phyloP scores from a whole-genome alignment of 1,139 yeast genomes.

The Suhomyces yuchorum region DNA sequence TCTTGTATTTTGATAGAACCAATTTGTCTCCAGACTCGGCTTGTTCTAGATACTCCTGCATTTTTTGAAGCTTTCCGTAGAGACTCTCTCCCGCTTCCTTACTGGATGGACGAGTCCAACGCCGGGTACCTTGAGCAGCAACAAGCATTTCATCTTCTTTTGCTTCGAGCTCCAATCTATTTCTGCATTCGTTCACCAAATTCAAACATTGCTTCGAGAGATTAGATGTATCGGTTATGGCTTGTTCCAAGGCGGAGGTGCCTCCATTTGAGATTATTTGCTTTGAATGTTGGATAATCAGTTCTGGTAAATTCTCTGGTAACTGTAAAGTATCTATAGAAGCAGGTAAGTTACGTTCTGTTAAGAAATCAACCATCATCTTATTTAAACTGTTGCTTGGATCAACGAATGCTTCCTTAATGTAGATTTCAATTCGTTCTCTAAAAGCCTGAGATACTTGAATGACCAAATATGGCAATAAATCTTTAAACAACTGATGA shows the following conservation, averaged over 20 bases:
- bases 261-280: slow-evolving; percentile 64
- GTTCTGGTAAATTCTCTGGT: slow-evolving; percentile 64
- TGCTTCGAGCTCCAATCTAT: slow-evolving; percentile 51
- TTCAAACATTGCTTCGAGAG: slow-evolving; percentile 44
- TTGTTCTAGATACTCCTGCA: slow-evolving; percentile 53
- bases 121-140: slow-evolving; percentile 38
- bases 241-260: slow-evolving; percentile 37
- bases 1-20: slow-evolving; percentile 46
- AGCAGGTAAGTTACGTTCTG: slow-evolving; percentile 57
- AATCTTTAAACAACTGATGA: slow-evolving; percentile 49
- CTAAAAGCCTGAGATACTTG: slow-evolving; percentile 69
- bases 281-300: slow-evolving; percentile 55
- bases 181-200: slow-evolving; percentile 46
- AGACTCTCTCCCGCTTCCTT: slow-evolving; percentile 40
- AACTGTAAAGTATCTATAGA: slow-evolving; percentile 63
- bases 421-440: slow-evolving; percentile 62
- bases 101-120: slow-evolving; percentile 53
- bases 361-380: slow-evolving; percentile 46
- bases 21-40: slow-evolving; percentile 65
- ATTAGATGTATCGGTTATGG: slow-evolving; percentile 48
- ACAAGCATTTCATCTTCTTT: slow-evolving; percentile 58
- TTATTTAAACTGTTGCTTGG: slow-evolving; percentile 57
- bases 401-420: slow-evolving; percentile 49
- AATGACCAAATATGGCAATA: slow-evolving; percentile 68
- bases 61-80: slow-evolving; percentile 41